Evolutionary conservation across 495 filamentous ascomycete genomes (phyloP), one percentile per base, ranked within the genome.

Genomic region (Chaetomidium leptoderma): DNA sequence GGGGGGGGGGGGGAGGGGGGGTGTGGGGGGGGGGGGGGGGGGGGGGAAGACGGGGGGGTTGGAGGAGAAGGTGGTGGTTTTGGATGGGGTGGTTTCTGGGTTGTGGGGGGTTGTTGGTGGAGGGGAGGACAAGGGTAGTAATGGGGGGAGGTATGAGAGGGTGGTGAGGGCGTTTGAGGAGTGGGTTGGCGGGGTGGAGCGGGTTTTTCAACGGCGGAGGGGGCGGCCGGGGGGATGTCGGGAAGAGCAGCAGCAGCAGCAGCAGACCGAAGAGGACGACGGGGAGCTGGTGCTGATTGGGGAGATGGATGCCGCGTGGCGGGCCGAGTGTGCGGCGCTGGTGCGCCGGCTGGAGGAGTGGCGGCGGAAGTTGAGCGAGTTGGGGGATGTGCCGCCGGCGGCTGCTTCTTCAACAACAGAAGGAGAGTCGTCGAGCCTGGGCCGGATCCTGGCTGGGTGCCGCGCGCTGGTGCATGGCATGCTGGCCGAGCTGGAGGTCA

Each of bases 31-130:
- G 10, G 55, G 45, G 26, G 33, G n/a, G 6, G 19, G 19, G 45
- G 11, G 48, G 42, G 30, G 67, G 52, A 2, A n/a, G n/a, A n/a
- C n/a, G n/a, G n/a, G 65, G 32, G 60, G 72, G 56, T 54, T 83
- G 9, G 79, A 79, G 14, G 75, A 76, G 58, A 77, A 75, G 57
- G 66, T 84, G 13, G 79, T 76, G 50, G 52, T 72, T 16, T 65
- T 86, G n/a, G 81, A 80, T 51, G 70, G 68, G 21, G 72, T 80
- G 19, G 58, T 83, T 4, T 72, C 67, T 8, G 77, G 77, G 42
- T 63, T 81, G 17, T 81, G 81, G 76, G 66, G 65, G 37, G 58
- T 83, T 50, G 40, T 59, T 81, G 55, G 69, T n/a, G 40, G 79
- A 81, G 44, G 59, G 70, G 0, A n/a, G n/a, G n/a, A n/a, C n/a